Evolutionary conservation across 306 rosid genomes (phyloP).

Genomic region (Citrullus colocynthis): DNA sequence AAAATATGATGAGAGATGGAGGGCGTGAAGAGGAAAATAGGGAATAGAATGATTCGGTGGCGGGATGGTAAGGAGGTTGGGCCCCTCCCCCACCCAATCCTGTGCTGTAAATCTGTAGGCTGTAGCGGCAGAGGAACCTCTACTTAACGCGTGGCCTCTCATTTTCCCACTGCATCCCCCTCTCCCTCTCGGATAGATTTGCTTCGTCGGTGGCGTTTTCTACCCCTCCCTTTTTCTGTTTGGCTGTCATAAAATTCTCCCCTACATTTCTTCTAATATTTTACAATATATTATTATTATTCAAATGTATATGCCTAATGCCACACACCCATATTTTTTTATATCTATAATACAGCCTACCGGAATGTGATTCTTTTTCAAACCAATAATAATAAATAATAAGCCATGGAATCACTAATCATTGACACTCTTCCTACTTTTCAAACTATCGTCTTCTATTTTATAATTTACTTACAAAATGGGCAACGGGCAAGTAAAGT

Average conservation of each 20-base stretch:
- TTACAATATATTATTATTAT: no score
- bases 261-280: no score
- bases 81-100: background rate
- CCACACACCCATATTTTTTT: no score
- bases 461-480: background rate
- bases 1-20: background rate
- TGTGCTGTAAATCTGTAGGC: background rate
- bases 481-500: background rate
- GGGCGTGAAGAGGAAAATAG: background rate
- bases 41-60: constrained; percentile 5
- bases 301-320: no score
- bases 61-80: background rate
- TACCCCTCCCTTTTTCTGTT: no score
- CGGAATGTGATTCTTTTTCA: background rate
- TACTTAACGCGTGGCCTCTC: constrained; percentile 2
- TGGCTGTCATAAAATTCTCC: no score
- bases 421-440: background rate
- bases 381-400: background rate
- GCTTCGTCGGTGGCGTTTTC: background rate
- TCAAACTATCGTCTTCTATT: background rate
- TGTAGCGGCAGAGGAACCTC: constrained; percentile 1
- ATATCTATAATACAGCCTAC: background rate
- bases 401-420: background rate
- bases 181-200: background rate
- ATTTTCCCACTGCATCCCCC: background rate